phyloP scores from a whole-genome alignment of 116 monocot genomes.

The Trichopus zeylanicus region DNA sequence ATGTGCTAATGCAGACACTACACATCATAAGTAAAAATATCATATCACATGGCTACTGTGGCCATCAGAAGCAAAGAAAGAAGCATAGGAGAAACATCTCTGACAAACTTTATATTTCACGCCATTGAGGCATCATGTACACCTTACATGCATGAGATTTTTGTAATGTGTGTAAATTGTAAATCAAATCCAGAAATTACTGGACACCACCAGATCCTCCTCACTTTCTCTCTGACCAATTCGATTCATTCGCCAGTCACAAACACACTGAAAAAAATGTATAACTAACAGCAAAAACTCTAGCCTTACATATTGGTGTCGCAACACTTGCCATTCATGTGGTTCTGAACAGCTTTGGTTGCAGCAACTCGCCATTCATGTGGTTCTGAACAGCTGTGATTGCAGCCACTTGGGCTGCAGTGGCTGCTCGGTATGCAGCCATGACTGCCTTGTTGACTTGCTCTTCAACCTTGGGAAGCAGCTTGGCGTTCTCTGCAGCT shows the following conservation, averaged over 20 bases:
- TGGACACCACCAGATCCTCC: too few relatives aligned
- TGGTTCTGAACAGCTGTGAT: conserved; percentile 38
- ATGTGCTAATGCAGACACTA: background rate
- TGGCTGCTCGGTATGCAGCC: conserved; percentile 41
- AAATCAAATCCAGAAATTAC: background rate
- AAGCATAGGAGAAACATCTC: background rate
- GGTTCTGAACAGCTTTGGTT: conserved; percentile 37
- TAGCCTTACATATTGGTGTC: background rate
- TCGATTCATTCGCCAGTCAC: background rate
- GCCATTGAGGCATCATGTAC: background rate
- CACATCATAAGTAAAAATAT: background rate
- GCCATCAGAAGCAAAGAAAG: background rate
- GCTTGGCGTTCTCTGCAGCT: conserved; percentile 23
- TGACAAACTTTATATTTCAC: background rate
- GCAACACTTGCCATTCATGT: conserved; percentile 6
- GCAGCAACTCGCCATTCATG: conserved; percentile 32
- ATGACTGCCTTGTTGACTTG: conserved; percentile 25
- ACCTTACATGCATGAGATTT: background rate
- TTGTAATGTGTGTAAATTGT: background rate
- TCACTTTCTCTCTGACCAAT: background rate
- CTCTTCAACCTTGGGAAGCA: conserved; percentile 22
- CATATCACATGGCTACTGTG: background rate
- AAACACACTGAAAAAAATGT: background rate
- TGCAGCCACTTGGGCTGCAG: conserved; percentile 36
- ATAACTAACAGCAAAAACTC: background rate